These are phyloP conservation scores for Rhododendron griersonianum DNA, from an alignment of 148 eudicot genomes.

Conservation along the genomic window DNA sequence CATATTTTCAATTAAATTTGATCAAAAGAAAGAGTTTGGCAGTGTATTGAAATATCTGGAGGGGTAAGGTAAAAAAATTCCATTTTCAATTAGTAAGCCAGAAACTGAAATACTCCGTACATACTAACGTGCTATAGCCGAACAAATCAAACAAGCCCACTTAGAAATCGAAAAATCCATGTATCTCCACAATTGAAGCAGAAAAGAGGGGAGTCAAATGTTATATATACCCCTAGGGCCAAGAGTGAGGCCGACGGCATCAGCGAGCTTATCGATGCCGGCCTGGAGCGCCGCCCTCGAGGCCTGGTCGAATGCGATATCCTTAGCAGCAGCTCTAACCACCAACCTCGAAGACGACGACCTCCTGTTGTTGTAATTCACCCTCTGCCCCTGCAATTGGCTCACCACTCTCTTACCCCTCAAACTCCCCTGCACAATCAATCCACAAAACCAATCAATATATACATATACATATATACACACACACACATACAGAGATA, in stretches of 20 bases:
- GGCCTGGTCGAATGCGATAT: conserved; percentile 77
- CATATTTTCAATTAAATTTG: background rate
- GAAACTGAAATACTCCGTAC: too few species aligned
- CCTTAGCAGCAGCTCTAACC: conserved; percentile 79
- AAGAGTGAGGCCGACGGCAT: conserved; percentile 89
- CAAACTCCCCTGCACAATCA: conserved; percentile 42
- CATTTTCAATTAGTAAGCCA: background rate
- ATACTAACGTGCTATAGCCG: background rate
- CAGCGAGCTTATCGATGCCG: conserved; percentile 92
- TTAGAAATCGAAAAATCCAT: background rate
- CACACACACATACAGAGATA: background rate
- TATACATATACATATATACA: background rate
- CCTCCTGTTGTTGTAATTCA: conserved; percentile 35
- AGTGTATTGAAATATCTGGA: background rate
- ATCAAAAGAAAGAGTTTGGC: background rate
- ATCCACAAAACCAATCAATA: conserved; percentile 1
- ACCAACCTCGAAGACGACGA: conserved; percentile 34
- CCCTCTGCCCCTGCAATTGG: conserved; percentile 55
- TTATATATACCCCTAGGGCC: conserved; percentile 72
- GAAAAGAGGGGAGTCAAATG: background rate
- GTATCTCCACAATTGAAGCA: background rate
- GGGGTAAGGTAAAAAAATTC: background rate
- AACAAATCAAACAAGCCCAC: background rate
- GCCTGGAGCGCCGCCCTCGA: conserved; percentile 83
- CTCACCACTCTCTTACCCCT: conserved; percentile 37